Evolutionary conservation across 768 basidiomycete species (phyloP), one percentile per base, ranked within the genome.

Genomic region (Rhizopogon roseolus): DNA sequence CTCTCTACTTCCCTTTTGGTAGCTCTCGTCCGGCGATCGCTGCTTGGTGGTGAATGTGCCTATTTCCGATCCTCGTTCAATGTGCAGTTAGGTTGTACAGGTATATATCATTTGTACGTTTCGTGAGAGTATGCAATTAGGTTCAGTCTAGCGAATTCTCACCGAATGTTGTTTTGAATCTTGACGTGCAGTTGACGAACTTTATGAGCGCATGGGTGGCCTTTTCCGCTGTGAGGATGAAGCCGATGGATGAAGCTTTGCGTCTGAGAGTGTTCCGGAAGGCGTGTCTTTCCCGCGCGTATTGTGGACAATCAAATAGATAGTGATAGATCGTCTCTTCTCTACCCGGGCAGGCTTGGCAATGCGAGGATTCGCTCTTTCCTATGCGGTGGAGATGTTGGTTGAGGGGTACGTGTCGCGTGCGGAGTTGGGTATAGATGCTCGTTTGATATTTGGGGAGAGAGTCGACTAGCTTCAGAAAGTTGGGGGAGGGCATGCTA

Each of bases 281-380:
- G 34, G 14, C n/a, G 32, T 39, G 38, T 4, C 49, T 2, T 40
- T 50, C 49, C 5, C 36, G 38, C 3, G 25, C 51, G n/a, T 66
- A 65, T n/a, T 50, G 56, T 49, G 43, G 53, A 64, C 71, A 74
- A 6, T 57, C 16, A 11, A 65, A 44, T 8, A 73, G 52, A 52
- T 52, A 72, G 54, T 73, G 73, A 5, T 51, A 38, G 0, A 68
- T 56, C 17, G 68, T 70, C 49, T 74, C 72, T 16, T 11, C 27
- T 25, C 43, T 37, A 0, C 17, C 41, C 0, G 45, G 9, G 60
- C 73, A 73, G 2, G 42, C 40, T 6, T 54, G 50, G 60, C 72
- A 75, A 5, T 36, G 29, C 9, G 69, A 63, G 1, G 57, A 57
- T 11, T 69, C 64, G 0, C 43, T 54, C 19, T 55, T 57, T 0